These are phyloP conservation scores for Trametes sp. DNA, from an alignment of 1,284 basidiomycete genomes.

Conservation along the genomic window DNA sequence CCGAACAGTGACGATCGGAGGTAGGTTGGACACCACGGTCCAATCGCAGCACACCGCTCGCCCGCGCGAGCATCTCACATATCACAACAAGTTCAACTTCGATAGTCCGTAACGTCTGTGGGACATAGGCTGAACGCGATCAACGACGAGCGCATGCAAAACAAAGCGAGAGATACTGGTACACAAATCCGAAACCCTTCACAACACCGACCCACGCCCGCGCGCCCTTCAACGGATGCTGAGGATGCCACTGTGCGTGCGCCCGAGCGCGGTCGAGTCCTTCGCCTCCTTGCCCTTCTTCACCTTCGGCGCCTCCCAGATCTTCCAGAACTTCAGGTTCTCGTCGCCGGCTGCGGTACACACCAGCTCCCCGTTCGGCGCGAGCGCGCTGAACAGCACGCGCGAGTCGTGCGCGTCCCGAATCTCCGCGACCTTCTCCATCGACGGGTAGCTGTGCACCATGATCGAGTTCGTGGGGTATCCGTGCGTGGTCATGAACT, in stretches of 20 bases:
- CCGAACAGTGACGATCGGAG: constrained; percentile 5
- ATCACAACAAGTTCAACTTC: background rate
- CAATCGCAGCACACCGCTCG: background rate
- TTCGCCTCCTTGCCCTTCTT: constrained; percentile 59
- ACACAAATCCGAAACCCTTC: constrained; percentile 2
- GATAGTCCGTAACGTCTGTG: background rate
- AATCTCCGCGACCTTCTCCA: constrained; percentile 87
- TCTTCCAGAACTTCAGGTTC: constrained; percentile 92
- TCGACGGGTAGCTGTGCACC: constrained; percentile 56
- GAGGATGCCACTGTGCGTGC: constrained; percentile 40
- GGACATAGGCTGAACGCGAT: constrained; percentile 1
- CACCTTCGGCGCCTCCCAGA: constrained; percentile 71
- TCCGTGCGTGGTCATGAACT: constrained; percentile 93
- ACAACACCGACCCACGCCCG: background rate
- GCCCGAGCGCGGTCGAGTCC: constrained; percentile 39
- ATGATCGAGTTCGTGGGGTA: constrained; percentile 72
- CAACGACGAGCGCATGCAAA: constrained; percentile 16
- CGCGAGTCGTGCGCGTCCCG: constrained; percentile 91
- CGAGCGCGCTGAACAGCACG: constrained; percentile 85
- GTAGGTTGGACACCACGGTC: background rate
- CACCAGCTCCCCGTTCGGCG: constrained; percentile 89
- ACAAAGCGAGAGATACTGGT: constrained; percentile 20
- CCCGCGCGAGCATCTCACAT: background rate
- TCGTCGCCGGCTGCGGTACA: constrained; percentile 93
- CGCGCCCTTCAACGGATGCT: constrained; percentile 36